Evolutionary conservation across 2,329 filamentous ascomycete genomes (phyloP).

Genomic region (Nothomitra cinnamomea): DNA sequence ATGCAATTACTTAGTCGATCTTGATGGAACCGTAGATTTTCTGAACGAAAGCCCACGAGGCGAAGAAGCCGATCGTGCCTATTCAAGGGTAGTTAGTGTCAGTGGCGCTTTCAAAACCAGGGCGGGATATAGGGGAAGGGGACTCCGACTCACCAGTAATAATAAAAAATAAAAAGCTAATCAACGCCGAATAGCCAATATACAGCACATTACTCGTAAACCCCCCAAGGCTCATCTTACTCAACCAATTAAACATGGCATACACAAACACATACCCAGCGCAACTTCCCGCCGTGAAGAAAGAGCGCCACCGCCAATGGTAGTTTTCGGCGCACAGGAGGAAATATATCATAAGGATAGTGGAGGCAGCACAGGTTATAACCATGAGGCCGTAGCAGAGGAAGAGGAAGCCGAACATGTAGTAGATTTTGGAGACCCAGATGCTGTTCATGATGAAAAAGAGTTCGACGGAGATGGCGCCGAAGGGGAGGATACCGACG

Average conservation of each 20-base stretch:
- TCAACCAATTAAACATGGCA: constrained; percentile 78
- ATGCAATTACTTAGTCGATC: constrained; percentile 77
- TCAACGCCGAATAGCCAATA: constrained; percentile 76
- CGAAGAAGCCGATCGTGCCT: constrained; percentile 93
- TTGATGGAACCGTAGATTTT: constrained; percentile 98
- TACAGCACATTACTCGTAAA: constrained; percentile 81
- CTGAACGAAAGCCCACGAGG: constrained; percentile 84
- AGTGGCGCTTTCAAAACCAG: background rate
- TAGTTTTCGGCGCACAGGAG: constrained; percentile 93
- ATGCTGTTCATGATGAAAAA: constrained; percentile 99
- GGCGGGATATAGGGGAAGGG: background rate
- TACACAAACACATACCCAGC: constrained; percentile 86
- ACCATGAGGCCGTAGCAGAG: constrained; percentile 96
- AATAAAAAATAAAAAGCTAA: constrained; percentile 85
- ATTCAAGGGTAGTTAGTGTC: constrained; percentile 4
- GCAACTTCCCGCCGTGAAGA: constrained; percentile 78
- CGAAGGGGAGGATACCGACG: constrained; percentile 84
- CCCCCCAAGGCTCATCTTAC: constrained; percentile 70
- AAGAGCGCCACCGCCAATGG: constrained; percentile 96
- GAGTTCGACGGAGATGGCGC: constrained; percentile 92
- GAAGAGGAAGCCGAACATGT: constrained; percentile 99
- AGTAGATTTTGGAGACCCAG: constrained; percentile 98
- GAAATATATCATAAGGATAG: constrained; percentile 90
- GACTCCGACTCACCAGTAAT: constrained; percentile 68
- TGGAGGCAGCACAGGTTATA: constrained; percentile 81